Evolutionary conservation across 352 stramenopile genomes (phyloP), one percentile per base, ranked within the genome.

Genomic region (Phytophthora tubulina): DNA sequence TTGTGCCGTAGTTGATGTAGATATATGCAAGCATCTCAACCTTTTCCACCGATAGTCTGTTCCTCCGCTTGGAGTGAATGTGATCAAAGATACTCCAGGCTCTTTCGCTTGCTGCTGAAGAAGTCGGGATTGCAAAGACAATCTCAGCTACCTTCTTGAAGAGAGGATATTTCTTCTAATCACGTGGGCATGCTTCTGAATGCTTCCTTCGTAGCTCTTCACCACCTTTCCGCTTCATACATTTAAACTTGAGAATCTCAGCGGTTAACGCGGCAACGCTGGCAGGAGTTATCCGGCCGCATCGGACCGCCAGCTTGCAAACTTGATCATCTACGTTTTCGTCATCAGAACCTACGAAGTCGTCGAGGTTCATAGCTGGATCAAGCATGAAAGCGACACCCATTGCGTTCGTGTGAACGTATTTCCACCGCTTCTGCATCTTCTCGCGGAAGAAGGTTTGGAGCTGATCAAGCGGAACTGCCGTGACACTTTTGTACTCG

Each of bases 371-470:
- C 9, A 33, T 67, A 5, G 36, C 5, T 59, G 59, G 48, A 38
- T 67, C 48, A 1, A 67, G 49, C 49, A 60, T 35, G n/a, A 60
- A 49, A 0, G 49, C 49, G 6, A 68, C 21, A 4, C 10, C 30
- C 60, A 68, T 68, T 35, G 49, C 60, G 39, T 68, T 68, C 35
- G 61, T 61, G 31, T 68, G 61, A 1, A 68, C 61, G 33, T 68
- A 68, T 17, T 13, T 35, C 51, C 61, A 62, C 15, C 50, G 50
- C 15, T 56, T 60, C 17, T 49, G 21, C 4, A 55, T 62, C 2
- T 54, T 45, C 42, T 68, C 51, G 7, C 51, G 51, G 32, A 68
- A 62, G 2, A 60, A 11, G 32, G 2, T 42, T 56, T 68, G 50
- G 2, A 61, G 61, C 0, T 56, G n/a, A 45, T 21, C 51, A 14